Base-by-base conservation (phyloP, 257 asterid genomes). In the Petunia secreta region DNA sequence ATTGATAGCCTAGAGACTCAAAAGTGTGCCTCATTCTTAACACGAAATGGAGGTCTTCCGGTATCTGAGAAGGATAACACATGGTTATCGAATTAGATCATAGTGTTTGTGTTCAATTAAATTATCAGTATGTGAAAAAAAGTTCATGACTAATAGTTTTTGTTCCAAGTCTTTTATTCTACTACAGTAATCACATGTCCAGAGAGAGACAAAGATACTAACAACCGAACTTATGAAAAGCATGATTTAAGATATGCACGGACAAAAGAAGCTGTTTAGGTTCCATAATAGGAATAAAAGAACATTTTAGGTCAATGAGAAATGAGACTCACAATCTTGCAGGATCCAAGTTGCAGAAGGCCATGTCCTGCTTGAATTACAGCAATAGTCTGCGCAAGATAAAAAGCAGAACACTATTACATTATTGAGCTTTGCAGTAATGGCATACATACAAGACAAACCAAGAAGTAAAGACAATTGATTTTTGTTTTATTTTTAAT, bases 281-380 rank as follows among this genome's bases (percentile, higher is more conserved):
- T 25, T 25, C 25, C 25, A 25, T 25, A 25, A 25, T 0, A 40
- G n/a, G 65, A 66, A 2, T 8, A 58, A 3, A 78, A 48, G 34
- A 34, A 37, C 1, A 57, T 8, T 2, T 25, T 44, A 13, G 3
- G 25, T 75, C 63, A 34, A 82, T 4, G 54, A 71, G 44, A 10
- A 75, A 78, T 13, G 14, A 80, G 87, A 89, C 98, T 91, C 89
- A 96, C 99, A 87, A 90, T 96, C 87, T 96, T 91, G 97, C 97
- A 96, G 55, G 99, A 96, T 75, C 99, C 99, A 43, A 96, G 92
- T 87, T 96, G 99, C 82, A 96, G 85, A 64, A 96, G 91, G 79
- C 99, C 99, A 84, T 92, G 98, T 16, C 99, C 99, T 82, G 99
- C 99, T 91, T 96, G 99, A 86, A 96, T 93, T 67, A 96, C 99